Evolutionary conservation across 2,329 filamentous ascomycete genomes (phyloP), one percentile per base, ranked within the genome.

Genomic region (Colletotrichum sansevieriae): DNA sequence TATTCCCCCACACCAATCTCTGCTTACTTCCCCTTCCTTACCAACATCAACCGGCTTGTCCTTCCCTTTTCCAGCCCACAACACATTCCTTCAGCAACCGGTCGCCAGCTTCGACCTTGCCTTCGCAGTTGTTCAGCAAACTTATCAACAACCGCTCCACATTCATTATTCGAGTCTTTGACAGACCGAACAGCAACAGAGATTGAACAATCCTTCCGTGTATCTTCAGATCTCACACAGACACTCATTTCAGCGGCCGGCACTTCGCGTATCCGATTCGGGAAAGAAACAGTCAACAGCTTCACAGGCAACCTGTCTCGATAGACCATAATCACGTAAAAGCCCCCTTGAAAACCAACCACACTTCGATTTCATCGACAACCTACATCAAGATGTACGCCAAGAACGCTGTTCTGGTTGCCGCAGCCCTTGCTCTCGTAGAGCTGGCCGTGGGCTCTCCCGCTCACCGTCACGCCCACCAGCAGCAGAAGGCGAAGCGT

Each of bases 91-190:
- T 70, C 56, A 65, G 44, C 62, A 54, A 52, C 46, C 49, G 71
- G 69, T 72, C 72, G 70, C 73, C 70, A 74, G 71, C 65, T 62
- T 71, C 72, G 70, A 71, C 70, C 70, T 52, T 52, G 51, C 59
- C 33, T 46, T 22, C 51, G 65, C 56, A 62, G 56, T 65, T 70
- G 59, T 69, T 55, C 60, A 46, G 15, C 66, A 29, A 49, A 62
- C 49, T 29, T 74, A 72, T 75, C 75, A 68, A 74, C 78, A 75
- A 71, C 75, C 70, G 72, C 74, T 80, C 79, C 78, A 81, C 76
- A 77, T 74, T 77, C 70, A 77, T 71, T 79, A n/a, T 79, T 75
- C 77, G 82, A 79, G 81, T 85, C 84, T 86, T 86, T 85, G 84
- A 86, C 74, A 86, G 84, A 85, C 79, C 70, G 79, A 62, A 63